Evolutionary conservation across 768 basidiomycete species (phyloP).

Genomic region (Lyophyllum semitale): DNA sequence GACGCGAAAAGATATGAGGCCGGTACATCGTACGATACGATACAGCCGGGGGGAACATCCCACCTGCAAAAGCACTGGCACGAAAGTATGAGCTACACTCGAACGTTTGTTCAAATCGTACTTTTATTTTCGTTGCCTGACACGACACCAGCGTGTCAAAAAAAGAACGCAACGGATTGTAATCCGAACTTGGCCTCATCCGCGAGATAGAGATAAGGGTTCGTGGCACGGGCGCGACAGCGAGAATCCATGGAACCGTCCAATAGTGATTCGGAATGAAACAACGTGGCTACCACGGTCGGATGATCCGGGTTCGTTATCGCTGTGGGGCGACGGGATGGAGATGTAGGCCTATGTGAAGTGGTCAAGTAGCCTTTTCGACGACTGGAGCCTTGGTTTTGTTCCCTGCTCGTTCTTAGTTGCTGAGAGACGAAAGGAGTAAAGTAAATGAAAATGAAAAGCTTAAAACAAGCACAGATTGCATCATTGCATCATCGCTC

Average conservation of each 20-base stretch:
- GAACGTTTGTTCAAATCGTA: background rate
- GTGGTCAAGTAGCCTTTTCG: conserved; percentile 9
- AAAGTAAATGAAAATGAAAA: background rate
- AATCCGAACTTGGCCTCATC: background rate
- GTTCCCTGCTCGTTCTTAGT: background rate
- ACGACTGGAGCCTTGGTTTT: too few relatives aligned
- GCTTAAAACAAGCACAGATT: background rate
- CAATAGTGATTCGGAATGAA: background rate
- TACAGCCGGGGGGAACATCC: background rate
- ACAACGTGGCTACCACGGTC: background rate
- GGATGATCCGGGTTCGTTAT: conserved; percentile 1
- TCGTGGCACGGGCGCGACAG: conserved; percentile 1
- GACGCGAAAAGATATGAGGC: background rate
- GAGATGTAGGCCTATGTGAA: background rate
- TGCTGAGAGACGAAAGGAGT: background rate
- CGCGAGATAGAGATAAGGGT: background rate
- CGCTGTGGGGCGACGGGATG: background rate
- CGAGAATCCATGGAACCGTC: conserved; percentile 2
- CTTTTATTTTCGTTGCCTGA: background rate
- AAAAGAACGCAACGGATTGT: background rate
- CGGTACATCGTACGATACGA: background rate
- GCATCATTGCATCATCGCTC: background rate
- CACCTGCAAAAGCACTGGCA: background rate
- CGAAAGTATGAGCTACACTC: conserved; percentile 12
- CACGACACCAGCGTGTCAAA: too few relatives aligned